Evolutionary conservation across 129 eudicot species (phyloP), one percentile per base, ranked within the genome.

Genomic region (Deinandra increscens): DNA sequence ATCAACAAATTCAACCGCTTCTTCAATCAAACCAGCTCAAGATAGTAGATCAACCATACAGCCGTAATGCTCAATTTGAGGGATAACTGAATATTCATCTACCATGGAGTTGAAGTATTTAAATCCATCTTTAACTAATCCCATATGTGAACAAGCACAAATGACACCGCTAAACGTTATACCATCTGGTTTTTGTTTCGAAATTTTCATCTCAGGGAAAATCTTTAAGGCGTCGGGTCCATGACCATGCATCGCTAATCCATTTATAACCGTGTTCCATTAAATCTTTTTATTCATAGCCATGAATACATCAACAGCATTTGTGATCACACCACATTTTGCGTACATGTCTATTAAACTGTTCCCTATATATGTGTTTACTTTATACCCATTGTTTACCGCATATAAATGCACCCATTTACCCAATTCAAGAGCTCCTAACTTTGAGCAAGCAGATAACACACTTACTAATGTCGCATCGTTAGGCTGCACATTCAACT

Each of bases 111-210:
- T 68, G 64, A 87, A 90, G 60, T 82, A 78, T 18, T 36, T 48
- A 26, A 82, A 76, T 68, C 91, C 97, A 14, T 82, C 81, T 38
- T 79, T 69, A 64, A 87, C 85, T 26, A 83, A 68, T 1, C 97
- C 95, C 87, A 84, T 73, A 78, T 87, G 97, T 70, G 97, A 84
- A 79, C 89, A 90, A 63, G 95, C 97, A 74, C 84, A 81, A 10
- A 90, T 49, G 66, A 87, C 77, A 56, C 95, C 89, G 41, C 87
- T 79, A 48, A 84, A 84, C 34, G 91, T 90, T 37, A 87, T 79
- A 10, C 81, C 89, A 36, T 90, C 97, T 20, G 91, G 95, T 78
- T 81, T 83, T 54, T 78, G 78, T 29, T 84, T 85, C 0, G 55
- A 54, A 8, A 2, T 59, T 60, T 64, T 85, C 91, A 87, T 90